A percentile compares a stretch with the other conserved stretches of the same genome.
phyloP scores from a whole-genome alignment of 2,329 filamentous ascomycete species.

The Elsinoe arachidis region DNA sequence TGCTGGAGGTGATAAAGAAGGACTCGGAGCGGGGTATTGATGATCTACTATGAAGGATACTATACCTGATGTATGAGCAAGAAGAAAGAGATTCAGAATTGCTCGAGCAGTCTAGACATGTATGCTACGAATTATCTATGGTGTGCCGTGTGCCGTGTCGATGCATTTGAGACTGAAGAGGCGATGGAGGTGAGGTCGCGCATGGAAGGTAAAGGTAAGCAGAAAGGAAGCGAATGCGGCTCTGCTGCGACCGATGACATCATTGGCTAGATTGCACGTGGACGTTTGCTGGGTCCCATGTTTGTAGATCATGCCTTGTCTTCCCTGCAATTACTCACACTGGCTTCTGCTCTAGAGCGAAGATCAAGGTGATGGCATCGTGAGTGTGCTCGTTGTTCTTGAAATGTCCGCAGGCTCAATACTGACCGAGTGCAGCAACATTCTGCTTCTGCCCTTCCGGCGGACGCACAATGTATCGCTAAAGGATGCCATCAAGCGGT shows the following conservation, averaged over 20 bases:
- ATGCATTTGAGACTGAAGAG: neutral
- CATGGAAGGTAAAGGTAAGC: neutral
- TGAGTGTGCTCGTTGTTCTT: neutral
- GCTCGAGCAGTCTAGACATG: neutral
- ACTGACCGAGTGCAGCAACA: constrained; percentile 36
- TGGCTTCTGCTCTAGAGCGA: neutral
- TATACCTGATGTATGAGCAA: neutral
- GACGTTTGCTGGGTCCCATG: neutral
- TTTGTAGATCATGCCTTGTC: neutral
- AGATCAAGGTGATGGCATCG: constrained; percentile 3
- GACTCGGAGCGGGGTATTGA: constrained; percentile 89
- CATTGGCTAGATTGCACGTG: neutral
- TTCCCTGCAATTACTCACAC: neutral
- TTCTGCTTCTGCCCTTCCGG: constrained; percentile 78
- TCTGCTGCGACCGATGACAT: neutral
- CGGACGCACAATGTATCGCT: constrained; percentile 72
- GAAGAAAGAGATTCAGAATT: neutral
- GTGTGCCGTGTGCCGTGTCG: neutral
- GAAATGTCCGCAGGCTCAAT: neutral
- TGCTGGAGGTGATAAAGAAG: constrained; percentile 86
- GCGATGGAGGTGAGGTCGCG: neutral
- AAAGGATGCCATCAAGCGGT: constrained; percentile 76
- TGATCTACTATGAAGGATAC: constrained; percentile 59
- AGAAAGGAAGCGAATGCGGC: neutral
- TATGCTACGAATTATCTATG: neutral